These are phyloP conservation scores for Solanum gracilifrons DNA, from an alignment of 257 asterid genomes.

Conservation along the genomic window DNA sequence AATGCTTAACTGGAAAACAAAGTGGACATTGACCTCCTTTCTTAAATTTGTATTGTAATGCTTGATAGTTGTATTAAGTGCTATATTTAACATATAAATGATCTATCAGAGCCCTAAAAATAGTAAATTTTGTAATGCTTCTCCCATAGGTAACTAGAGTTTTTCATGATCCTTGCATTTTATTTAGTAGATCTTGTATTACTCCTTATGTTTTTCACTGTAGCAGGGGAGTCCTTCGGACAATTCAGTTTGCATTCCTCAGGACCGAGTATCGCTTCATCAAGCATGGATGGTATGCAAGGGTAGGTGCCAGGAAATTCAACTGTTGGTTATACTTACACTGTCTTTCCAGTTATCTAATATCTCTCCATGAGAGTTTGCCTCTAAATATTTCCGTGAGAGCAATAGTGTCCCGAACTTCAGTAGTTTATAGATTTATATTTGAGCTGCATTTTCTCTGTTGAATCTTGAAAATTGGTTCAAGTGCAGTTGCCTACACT, in stretches of 20 bases:
- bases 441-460: background rate
- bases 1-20: background rate
- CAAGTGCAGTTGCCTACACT: background rate
- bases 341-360: background rate
- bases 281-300: constrained; percentile 39
- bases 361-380: background rate
- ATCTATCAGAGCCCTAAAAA: background rate
- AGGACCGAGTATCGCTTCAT: constrained; percentile 35
- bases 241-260: constrained; percentile 31
- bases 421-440: background rate
- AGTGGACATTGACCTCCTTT: no score
- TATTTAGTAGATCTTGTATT: background rate
- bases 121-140: background rate
- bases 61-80: no score
- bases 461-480: background rate
- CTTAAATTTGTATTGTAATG: no score
- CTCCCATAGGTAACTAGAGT: background rate
- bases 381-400: background rate
- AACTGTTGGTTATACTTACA: background rate
- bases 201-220: background rate
- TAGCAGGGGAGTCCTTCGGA: constrained; percentile 38
- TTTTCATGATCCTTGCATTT: background rate
- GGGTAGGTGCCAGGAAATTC: constrained; percentile 23
- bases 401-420: background rate
- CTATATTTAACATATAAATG: background rate